Base-by-base conservation (phyloP, 345 rosid genomes). In the Gossypium rotundifolium region DNA sequence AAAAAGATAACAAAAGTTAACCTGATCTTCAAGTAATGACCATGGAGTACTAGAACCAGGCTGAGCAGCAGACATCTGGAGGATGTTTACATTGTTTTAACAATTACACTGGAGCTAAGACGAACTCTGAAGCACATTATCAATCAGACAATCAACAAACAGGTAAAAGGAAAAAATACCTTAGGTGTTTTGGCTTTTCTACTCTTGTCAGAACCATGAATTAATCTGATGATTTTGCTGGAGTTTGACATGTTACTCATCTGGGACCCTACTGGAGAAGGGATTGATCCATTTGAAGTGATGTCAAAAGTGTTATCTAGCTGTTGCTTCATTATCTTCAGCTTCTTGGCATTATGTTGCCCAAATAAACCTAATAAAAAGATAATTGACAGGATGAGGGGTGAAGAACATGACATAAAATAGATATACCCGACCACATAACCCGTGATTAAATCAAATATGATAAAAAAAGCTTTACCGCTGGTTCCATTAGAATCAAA, bases 1-100 rank as follows among this genome's bases (percentile, higher is more conserved):
- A 66, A 66, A 75, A 60, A 59, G 7, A 9, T 3, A 33, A 38
- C 46, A 60, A 68, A 79, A 65, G 58, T 3, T 65, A 67, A 96
- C 99, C 98, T 96, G 99, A 79, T 96, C 99, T 83, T 96, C 99
- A 89, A 93, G 91, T 72, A 80, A 83, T 60, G 98, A 91, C 99
- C 99, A 96, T 38, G 90, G 85, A 87, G 86, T 88, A 80, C 90
- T 97, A 78, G 87, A 82, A 76, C 95, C 98, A 74, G 87, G 82
- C 83, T 90, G 97, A 76, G 87, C 87, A 75, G 89, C 75, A 79
- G 91, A 76, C 49, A 85, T 82, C 98, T 96, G 87, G 83, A 78
- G 13, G 57, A 75, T 79, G 71, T 29, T 76, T 73, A 76, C 54
- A 76, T 25, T 73, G 55, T 75, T 69, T 57, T 70, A 72, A 65